Evolutionary conservation across 192 early-diverging fungal genomes (phyloP), one percentile per base, ranked within the genome.

Genomic region (Nowakowskiella sp.): DNA sequence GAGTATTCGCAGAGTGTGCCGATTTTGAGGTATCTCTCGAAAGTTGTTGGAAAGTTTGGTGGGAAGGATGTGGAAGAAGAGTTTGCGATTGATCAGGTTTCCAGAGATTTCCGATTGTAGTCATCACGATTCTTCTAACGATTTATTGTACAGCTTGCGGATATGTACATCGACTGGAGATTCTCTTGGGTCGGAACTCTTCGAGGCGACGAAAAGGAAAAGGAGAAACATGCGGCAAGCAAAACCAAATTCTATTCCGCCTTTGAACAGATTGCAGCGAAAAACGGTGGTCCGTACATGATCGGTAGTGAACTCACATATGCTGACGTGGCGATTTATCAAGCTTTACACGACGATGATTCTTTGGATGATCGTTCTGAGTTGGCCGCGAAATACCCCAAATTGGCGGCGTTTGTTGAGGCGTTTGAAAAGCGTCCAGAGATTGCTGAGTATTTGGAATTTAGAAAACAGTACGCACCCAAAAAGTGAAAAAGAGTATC

Each of bases 81-180:
- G 19, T 57, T 34, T 36, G 21, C 36, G 10, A 27, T 39, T 27
- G 56, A 57, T 58, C 19, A 21, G 16, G 25, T 57, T 47, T 28
- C 19, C 7, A n/a, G n/a, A n/a, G n/a, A n/a, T n/a, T n/a, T n/a
- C n/a, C n/a, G n/a, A n/a, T n/a, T n/a, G n/a, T n/a, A n/a, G n/a
- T n/a, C n/a, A n/a, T n/a, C n/a, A n/a, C n/a, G n/a, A n/a, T n/a
- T n/a, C n/a, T n/a, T n/a, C n/a, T n/a, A n/a, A n/a, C n/a, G n/a
- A n/a, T n/a, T n/a, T n/a, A n/a, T n/a, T n/a, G n/a, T n/a, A n/a
- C n/a, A n/a, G n/a, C n/a, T n/a, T n/a, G n/a, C n/a, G n/a, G 56
- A 57, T 39, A 31, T 57, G 22, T 50, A 28, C 45, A 27, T 30
- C 19, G 56, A 57, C 53, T 57, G 56, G 56, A 7, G 56, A 6